A percentile compares a stretch with the other conserved stretches of the same genome.
These are phyloP conservation scores for Rhizopus stolonifer DNA, from an alignment of 371 early-diverging fungal species.

Conservation along the genomic window DNA sequence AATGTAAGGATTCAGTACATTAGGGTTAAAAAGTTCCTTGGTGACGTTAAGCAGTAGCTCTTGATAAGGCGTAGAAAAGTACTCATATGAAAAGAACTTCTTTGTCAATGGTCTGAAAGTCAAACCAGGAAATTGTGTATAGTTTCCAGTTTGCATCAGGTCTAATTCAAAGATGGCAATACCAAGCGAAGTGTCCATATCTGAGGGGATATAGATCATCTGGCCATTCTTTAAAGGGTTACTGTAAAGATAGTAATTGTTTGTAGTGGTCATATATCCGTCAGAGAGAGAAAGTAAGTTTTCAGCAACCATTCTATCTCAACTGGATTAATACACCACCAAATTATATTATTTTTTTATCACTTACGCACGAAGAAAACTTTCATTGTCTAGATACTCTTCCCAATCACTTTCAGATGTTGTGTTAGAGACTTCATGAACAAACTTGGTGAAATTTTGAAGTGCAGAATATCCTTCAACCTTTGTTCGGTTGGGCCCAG, in stretches of 20 bases:
- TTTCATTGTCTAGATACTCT: conserved; percentile 10
- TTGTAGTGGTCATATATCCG: conserved; percentile 21
- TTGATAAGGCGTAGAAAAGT: conserved; percentile 16
- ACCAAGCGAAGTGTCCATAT: conserved; percentile 33
- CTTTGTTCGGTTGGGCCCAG: conserved; percentile 1
- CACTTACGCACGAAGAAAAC: conserved; percentile 21
- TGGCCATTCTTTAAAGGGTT: conserved; percentile 7
- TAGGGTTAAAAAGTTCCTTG: conserved; percentile 17
- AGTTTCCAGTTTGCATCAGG: conserved; percentile 22
- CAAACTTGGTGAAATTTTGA: conserved; percentile 22
- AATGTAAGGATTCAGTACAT: conserved; percentile 17
- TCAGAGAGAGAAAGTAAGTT: conserved; percentile 30
- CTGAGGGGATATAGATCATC: conserved; percentile 29
- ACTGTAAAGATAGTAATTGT: conserved; percentile 32
- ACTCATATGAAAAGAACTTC: conserved; percentile 8
- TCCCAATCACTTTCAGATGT: conserved; percentile 21
- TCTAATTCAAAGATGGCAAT: conserved; percentile 2
- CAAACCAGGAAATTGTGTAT: conserved; percentile 26
- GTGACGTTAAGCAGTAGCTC: conserved; percentile 5
- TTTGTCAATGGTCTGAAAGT: conserved; percentile 16
- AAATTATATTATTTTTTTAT: background rate
- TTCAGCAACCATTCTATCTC: conserved; percentile 33
- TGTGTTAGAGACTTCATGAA: background rate
- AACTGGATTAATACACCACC: conserved; percentile 3
- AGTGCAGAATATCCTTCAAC: conserved; percentile 5